phyloP scores from a whole-genome alignment of 2,329 filamentous ascomycete genomes.

The Pseudopithomyces maydicus region DNA sequence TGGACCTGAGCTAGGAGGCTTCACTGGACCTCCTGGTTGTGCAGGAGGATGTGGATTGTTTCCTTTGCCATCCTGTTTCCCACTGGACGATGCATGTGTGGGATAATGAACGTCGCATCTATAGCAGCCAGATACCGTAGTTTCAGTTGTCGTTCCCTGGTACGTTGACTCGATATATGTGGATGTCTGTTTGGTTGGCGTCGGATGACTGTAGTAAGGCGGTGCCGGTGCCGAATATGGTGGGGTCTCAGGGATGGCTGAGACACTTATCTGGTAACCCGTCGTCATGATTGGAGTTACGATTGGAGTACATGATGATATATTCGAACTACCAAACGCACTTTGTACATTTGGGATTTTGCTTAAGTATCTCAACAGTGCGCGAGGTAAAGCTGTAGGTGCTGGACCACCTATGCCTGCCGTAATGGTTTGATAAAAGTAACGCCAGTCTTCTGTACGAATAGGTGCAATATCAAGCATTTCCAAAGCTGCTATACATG shows the following conservation, averaged over 20 bases:
- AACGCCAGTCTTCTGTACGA: slow-evolving; percentile 27
- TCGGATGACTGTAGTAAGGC: neutral
- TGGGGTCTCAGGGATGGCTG: neutral
- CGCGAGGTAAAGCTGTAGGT: slow-evolving; percentile 25
- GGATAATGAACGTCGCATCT: slow-evolving; percentile 15
- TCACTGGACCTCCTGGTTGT: slow-evolving; percentile 10
- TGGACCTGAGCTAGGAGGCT: slow-evolving; percentile 14
- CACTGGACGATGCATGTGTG: neutral
- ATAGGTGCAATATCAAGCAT: slow-evolving; percentile 25
- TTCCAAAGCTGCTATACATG: slow-evolving; percentile 10
- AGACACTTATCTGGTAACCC: too few relatives aligned
- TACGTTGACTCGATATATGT: slow-evolving; percentile 35
- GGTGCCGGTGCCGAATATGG: too few relatives aligned
- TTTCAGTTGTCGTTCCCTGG: slow-evolving; percentile 29
- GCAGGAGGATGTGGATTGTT: slow-evolving; percentile 19
- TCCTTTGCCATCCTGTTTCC: neutral
- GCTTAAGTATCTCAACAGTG: slow-evolving; percentile 29
- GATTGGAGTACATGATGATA: slow-evolving; percentile 33
- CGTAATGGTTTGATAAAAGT: slow-evolving; percentile 31
- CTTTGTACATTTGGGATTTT: slow-evolving; percentile 20
- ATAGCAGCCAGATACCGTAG: slow-evolving; percentile 33
- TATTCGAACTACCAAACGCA: slow-evolving; percentile 32
- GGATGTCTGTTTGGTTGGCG: neutral
- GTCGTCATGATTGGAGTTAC: too few relatives aligned
- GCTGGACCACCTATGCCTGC: neutral